phyloP scores from a whole-genome alignment of 768 basidiomycete species.

The Russula foetens region DNA sequence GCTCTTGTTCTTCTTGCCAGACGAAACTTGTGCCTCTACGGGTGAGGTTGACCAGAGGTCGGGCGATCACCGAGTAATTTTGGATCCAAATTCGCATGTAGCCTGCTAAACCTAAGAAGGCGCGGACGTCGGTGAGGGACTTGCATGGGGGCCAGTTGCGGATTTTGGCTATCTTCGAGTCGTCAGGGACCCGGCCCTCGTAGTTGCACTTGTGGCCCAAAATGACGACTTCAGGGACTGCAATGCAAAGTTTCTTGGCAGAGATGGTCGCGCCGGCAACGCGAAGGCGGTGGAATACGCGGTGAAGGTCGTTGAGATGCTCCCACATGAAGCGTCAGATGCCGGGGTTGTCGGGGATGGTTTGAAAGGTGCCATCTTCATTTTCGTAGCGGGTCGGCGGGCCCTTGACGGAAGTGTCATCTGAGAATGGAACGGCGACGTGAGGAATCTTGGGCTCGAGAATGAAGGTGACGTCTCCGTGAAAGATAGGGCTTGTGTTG shows the following conservation, averaged over 20 bases:
- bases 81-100: slow-evolving; percentile 20
- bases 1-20: not conserved
- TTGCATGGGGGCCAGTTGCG: slow-evolving; percentile 21
- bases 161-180: slow-evolving; percentile 23
- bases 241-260: not conserved
- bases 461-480: slow-evolving; percentile 29
- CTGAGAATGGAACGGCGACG: not conserved
- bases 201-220: too few species aligned
- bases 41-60: too few species aligned
- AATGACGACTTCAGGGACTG: slow-evolving; percentile 28
- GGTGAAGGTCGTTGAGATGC: not conserved
- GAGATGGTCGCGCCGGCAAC: not conserved
- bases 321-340: too few species aligned
- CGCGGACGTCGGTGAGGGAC: slow-evolving; percentile 22
- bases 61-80: slow-evolving; percentile 20
- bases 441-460: slow-evolving; percentile 34
- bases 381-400: too few species aligned
- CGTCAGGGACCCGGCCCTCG: slow-evolving; percentile 28
- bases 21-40: slow-evolving; percentile 10
- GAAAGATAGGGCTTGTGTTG: slow-evolving; percentile 33
- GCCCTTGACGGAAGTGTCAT: not conserved
- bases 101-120: slow-evolving; percentile 21
- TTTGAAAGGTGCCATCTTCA: not conserved
- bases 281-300: not conserved
- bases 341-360: not conserved